Evolutionary conservation across 2,329 filamentous ascomycete species (phyloP).

Genomic region (Talaromyces sp.): DNA sequence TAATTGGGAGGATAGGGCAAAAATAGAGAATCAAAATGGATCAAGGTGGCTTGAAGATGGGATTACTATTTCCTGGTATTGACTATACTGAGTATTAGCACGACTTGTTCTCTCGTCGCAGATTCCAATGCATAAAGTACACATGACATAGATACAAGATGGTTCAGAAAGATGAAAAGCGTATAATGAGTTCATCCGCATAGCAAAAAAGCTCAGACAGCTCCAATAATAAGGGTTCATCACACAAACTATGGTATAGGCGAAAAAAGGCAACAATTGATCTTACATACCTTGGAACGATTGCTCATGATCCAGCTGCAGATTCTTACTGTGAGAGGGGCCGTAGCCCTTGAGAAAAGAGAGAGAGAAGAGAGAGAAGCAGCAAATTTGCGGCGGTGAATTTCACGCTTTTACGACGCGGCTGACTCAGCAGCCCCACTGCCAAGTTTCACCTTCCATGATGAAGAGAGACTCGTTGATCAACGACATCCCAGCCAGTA

Average conservation of each 20-base stretch:
- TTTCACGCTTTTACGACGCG: slow-evolving; percentile 17
- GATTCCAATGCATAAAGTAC: neutral
- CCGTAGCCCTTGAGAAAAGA: slow-evolving; percentile 33
- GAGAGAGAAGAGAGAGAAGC: slow-evolving; percentile 18
- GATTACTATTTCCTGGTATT: slow-evolving; percentile 38
- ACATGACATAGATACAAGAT: slow-evolving; percentile 7
- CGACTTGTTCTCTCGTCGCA: neutral
- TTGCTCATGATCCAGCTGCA: slow-evolving; percentile 31
- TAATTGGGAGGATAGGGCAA: slow-evolving; percentile 4
- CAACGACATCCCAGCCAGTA: neutral
- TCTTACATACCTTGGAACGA: slow-evolving; percentile 33
- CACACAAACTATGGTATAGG: slow-evolving; percentile 40
- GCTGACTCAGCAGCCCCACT: slow-evolving; percentile 18
- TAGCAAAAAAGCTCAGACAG: slow-evolving; percentile 65
- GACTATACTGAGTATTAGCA: slow-evolving; percentile 32
- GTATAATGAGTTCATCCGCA: slow-evolving; percentile 68
- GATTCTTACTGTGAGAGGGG: slow-evolving; percentile 23
- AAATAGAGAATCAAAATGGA: slow-evolving; percentile 14
- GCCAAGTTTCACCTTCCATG: neutral
- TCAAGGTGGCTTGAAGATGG: slow-evolving; percentile 40
- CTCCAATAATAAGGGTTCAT: slow-evolving; percentile 73
- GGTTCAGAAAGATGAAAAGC: slow-evolving; percentile 43
- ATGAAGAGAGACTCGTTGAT: neutral
- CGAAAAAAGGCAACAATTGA: neutral
- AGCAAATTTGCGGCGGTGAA: slow-evolving; percentile 6